Conservation (phyloP, 2,329 filamentous ascomycete genomes). For the Pyrenochaeta sp. region DNA sequence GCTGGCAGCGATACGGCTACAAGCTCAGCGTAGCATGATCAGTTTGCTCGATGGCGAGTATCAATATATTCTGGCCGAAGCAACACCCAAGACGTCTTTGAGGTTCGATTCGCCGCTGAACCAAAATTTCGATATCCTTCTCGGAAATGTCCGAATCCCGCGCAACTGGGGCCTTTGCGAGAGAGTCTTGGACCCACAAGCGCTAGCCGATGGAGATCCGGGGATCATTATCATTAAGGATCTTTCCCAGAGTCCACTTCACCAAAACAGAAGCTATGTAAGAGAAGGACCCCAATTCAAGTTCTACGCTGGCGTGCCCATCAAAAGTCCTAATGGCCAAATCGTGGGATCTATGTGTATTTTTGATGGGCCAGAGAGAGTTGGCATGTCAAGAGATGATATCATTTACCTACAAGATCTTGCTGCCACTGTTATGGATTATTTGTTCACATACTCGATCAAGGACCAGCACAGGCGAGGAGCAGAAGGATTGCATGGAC, state of each 20-base stretch:
- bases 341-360: slow-evolving; percentile 32
- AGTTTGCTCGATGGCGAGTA: slow-evolving; percentile 36
- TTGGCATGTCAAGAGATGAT: slow-evolving; percentile 17
- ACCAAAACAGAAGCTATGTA: slow-evolving; percentile 18
- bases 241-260: slow-evolving; percentile 9
- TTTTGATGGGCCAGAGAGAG: slow-evolving; percentile 25
- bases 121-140: slow-evolving; percentile 15
- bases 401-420: slow-evolving; percentile 20
- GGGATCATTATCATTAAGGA: slow-evolving; percentile 27
- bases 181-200: slow-evolving; percentile 10
- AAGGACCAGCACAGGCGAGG: slow-evolving; percentile 17
- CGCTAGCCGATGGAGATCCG: slow-evolving; percentile 2
- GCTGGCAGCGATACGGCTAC: slow-evolving; percentile 34
- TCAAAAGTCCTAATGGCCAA: slow-evolving; percentile 20
- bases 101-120: slow-evolving; percentile 10
- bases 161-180: slow-evolving; percentile 23
- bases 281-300: slow-evolving; percentile 16
- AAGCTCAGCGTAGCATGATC: slow-evolving; percentile 34
- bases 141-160: slow-evolving; percentile 30
- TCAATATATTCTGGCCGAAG: slow-evolving; percentile 46
- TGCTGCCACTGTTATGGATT: slow-evolving; percentile 23
- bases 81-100: slow-evolving; percentile 35
- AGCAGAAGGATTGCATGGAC: slow-evolving; percentile 24
- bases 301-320: slow-evolving; percentile 35
- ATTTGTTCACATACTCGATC: slow-evolving; percentile 21